Base-by-base conservation (phyloP, 495 filamentous ascomycete genomes). In the Aspergillus funiculosus region DNA sequence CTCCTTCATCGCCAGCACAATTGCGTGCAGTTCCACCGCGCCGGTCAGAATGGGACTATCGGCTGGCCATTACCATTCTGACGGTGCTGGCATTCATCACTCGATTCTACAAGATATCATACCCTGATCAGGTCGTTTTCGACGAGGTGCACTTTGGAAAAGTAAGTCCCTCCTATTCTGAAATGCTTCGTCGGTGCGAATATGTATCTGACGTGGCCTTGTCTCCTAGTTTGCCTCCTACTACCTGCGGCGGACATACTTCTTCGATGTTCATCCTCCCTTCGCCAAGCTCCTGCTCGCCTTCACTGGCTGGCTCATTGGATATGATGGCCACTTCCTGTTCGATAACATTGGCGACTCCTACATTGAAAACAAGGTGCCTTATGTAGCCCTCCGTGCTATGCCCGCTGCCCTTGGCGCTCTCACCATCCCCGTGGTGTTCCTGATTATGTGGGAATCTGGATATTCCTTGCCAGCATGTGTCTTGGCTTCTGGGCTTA, bases 131-230 rank as follows among this genome's bases (percentile, higher is more conserved):
- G 67, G 92, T 99, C 19, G 94, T 99, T 28, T 99, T 99, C 61
- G 92, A 99, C 55, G 92, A 99, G 67, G 92, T 99, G 35, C 92
- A 99, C 68, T 99, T 99, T 67, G 92, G 92, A 70, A 99, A 99
- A 85, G 92, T 95, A 75, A 52, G 75, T 44, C 17, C 18, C 42
- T 25, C 21, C 13, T 29, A 26, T 42, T 26, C 32, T 24, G 10
- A 32, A 17, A 15, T 59, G 45, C 53, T 32, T 26, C 46, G 43
- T 45, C n/a, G n/a, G n/a, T n/a, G n/a, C n/a, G n/a, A 24, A 44
- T 26, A 2, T 30, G 9, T 17, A 29, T 37, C 57, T 65, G 24
- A 65, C 52, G 10, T 10, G 20, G 35, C 9, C 3, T 20, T 46
- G 34, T 43, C 20, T 22, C 41, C 20, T 63, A 95, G 89, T 95